A percentile compares a stretch with the other conserved stretches of the same genome.
phyloP scores from a whole-genome alignment of 805 yeast genomes.

The Wickerhamomyces subpelliculosus region DNA sequence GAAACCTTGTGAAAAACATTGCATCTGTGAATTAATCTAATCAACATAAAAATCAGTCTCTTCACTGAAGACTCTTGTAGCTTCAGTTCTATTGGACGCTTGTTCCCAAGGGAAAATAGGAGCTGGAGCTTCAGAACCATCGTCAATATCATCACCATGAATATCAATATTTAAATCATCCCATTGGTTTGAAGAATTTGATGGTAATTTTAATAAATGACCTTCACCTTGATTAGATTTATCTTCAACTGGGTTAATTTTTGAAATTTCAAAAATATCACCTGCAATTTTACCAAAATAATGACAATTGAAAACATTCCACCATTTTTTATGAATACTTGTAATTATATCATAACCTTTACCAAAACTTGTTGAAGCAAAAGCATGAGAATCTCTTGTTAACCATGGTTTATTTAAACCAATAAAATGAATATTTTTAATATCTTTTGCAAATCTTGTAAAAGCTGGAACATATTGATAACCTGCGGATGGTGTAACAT shows the following conservation, averaged over 20 bases:
- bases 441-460: slow-evolving; percentile 37
- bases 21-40: not conserved
- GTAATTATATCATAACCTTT: slow-evolving; percentile 7
- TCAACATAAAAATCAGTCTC: slow-evolving; percentile 13
- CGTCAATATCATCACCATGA: not conserved
- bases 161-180: slow-evolving; percentile 5
- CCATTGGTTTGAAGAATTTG: slow-evolving; percentile 7
- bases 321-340: slow-evolving; percentile 12
- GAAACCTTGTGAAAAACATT: not conserved
- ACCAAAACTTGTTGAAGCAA: slow-evolving; percentile 5
- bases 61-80: slow-evolving; percentile 11
- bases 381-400: slow-evolving; percentile 8
- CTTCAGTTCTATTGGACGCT: slow-evolving; percentile 2
- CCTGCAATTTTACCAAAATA: slow-evolving; percentile 13
- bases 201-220: slow-evolving; percentile 6
- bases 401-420: slow-evolving; percentile 57
- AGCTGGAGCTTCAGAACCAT: not conserved
- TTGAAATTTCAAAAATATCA: slow-evolving; percentile 5
- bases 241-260: slow-evolving; percentile 4
- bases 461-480: slow-evolving; percentile 75
- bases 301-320: slow-evolving; percentile 12
- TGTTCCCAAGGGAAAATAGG: slow-evolving; percentile 23
- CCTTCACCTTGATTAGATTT: slow-evolving; percentile 10
- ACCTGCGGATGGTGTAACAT: slow-evolving; percentile 64
- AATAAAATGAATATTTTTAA: slow-evolving; percentile 54